Evolutionary conservation across 1,139 yeast genomes (phyloP), one percentile per base, ranked within the genome.

Genomic region (Debaryomyces fabryi): DNA sequence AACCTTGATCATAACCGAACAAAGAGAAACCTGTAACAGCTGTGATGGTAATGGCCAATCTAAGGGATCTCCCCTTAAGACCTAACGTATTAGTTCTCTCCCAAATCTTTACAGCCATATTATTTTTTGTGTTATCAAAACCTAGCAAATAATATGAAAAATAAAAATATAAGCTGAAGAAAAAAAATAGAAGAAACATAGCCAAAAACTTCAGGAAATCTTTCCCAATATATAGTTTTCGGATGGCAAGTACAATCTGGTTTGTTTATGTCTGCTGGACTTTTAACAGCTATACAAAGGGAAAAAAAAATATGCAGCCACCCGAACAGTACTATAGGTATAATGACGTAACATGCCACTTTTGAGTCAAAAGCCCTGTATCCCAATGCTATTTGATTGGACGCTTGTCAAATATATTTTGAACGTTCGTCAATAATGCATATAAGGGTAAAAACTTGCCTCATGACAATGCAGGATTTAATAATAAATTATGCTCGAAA

Each of bases 1-100:
- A 77, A 60, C 95, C 95, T 67, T 87, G 93, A 64, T 87, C 92
- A 60, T 86, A 86, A 50, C 96, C 95, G 60, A 87, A 87, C 45
- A 73, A 65, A 23, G 87, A 78, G 64, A 87, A 87, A 10, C 89
- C 91, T 39, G 80, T 74, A 42, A 82, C 83, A 42, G 91, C 83
- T 36, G 81, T 70, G 21, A 74, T 52, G 0, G 91, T 83, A 51
- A 86, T 73, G 16, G 78, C 71, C 9, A 57, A 56, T 56, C 78
- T 62, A 48, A 74, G 68, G 37, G 64, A 55, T 51, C 69, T 65
- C 40, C 89, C 89, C 34, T 63, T 59, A 23, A 80, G 67, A 10
- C 86, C 86, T 41, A 63, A 67, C 18, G 80, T 78, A 56, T 67
- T 65, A 30, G 78, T 73, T 62, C 74, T 72, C 18, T 65, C 20